Evolutionary conservation across 2,329 filamentous ascomycete genomes (phyloP), one percentile per base, ranked within the genome.

Genomic region (Parascedosporium putredinis): DNA sequence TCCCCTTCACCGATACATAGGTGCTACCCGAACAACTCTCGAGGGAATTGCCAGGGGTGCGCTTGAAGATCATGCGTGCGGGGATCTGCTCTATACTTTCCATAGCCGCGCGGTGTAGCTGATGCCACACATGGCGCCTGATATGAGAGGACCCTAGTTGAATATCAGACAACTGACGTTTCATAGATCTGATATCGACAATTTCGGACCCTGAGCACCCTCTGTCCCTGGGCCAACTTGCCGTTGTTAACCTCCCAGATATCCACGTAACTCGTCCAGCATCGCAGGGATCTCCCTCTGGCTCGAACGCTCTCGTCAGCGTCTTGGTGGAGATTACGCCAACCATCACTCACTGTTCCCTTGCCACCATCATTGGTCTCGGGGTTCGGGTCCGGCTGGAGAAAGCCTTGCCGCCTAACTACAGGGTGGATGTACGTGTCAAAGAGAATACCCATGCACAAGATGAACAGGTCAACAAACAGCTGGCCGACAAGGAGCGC

Each of bases 181-280:
- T 36, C 18, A 56, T 55, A 93, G 91, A 98, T 70, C 77, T 98
- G 53, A 93, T 98, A 59, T 88, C 89, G 55, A 86, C 86, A 58
- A 96, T 98, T 60, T 91, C 88, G 22, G 93, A 98, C 65, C 93
- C 93, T 2, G 93, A 98, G 69, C 93, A 98, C 63, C 93, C 93
- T 33, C 81, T 96, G 49, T 95, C 91, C 2, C 78, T 98, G 45
- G 93, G 90, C 54, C 89, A 93, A 59, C 76, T 98, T 36, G 89
- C 90, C 29, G 93, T 98, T 48, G 89, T 98, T 57, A 96, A 94
- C 57, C 81, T 98, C n/a, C 83, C 86, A 27, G 93, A 98, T 66
- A 96, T 98, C 59, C 76, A 80, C 59, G 88, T 98, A 57, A 72
- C 68, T 8, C 47, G 36, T 16, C 8, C 40, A 5, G 27, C 48